Conservation (phyloP, 1,284 basidiomycete genomes). For the Ustilago xerochloae region DNA sequence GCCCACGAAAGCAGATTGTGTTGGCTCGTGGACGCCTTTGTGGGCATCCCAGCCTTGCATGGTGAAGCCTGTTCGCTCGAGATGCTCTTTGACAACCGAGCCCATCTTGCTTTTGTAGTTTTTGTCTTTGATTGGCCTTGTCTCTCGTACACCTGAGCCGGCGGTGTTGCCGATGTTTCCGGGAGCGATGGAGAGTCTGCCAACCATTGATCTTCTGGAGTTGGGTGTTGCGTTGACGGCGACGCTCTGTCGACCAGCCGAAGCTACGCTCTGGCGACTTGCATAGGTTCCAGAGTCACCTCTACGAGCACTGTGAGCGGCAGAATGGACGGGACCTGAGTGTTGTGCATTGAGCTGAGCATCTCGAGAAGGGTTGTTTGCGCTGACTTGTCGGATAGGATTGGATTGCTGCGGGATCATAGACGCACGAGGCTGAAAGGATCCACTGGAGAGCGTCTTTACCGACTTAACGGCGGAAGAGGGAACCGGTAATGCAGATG, state of each 20-base stretch:
- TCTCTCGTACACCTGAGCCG: conserved; percentile 36
- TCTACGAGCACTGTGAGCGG: conserved; percentile 28
- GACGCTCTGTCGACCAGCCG: conserved; percentile 47
- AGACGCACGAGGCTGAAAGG: conserved; percentile 43
- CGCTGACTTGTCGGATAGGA: conserved; percentile 21
- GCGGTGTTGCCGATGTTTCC: conserved; percentile 42
- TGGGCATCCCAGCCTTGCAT: conserved; percentile 57
- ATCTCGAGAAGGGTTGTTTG: conserved; percentile 6
- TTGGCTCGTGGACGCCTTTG: conserved; percentile 63
- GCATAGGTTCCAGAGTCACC: conserved; percentile 42
- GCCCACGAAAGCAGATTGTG: conserved; percentile 61
- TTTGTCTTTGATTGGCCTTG: conserved; percentile 56
- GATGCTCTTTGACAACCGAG: conserved; percentile 52
- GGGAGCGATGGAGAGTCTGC: conserved; percentile 51
- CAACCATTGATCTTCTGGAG: conserved; percentile 42
- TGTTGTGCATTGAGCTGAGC: conserved; percentile 20
- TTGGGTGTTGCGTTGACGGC: conserved; percentile 51
- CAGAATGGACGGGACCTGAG: conserved; percentile 31
- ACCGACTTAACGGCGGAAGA: conserved; percentile 47
- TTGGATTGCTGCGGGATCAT: conserved; percentile 49
- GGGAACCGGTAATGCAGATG: conserved; percentile 44
- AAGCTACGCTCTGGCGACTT: conserved; percentile 46
- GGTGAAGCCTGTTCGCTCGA: conserved; percentile 61
- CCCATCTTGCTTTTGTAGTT: conserved; percentile 61
- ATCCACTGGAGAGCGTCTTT: conserved; percentile 33